Evolutionary conservation across 2,329 filamentous ascomycete species (phyloP).

Genomic region (Hypoxylon sp.): DNA sequence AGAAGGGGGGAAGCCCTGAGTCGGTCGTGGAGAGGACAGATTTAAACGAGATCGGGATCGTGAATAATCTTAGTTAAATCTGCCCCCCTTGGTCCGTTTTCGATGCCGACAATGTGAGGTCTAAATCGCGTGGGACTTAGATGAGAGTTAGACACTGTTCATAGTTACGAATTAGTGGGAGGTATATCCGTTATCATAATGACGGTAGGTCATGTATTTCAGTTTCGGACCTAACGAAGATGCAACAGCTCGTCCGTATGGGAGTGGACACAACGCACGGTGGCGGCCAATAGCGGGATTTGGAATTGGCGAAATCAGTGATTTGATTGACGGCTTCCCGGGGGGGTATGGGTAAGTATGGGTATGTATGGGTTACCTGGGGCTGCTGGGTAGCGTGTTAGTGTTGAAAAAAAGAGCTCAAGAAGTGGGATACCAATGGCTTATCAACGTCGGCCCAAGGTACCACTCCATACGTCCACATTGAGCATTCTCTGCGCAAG

Average conservation of each 20-base stretch:
- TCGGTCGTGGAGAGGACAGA: conserved; percentile 34
- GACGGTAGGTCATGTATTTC: conserved; percentile 36
- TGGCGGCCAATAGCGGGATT: conserved; percentile 38
- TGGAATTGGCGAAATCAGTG: conserved; percentile 37
- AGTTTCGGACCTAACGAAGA: conserved; percentile 35
- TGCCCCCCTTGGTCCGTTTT: conserved; percentile 11
- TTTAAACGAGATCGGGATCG: conserved; percentile 36
- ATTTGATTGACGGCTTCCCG: conserved; percentile 33
- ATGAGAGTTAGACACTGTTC: conserved; percentile 12
- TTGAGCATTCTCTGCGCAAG: conserved; percentile 5
- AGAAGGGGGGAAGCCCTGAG: conserved; percentile 22
- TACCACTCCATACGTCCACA: conserved; percentile 2
- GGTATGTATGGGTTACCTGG: not conserved
- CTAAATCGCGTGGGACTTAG: conserved; percentile 15
- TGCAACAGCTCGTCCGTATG: conserved; percentile 29
- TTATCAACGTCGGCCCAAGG: conserved; percentile 23
- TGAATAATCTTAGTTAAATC: conserved; percentile 24
- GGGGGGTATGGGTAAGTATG: too few relatives aligned
- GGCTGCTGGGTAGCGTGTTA: conserved; percentile 3
- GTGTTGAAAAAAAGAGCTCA: conserved; percentile 1
- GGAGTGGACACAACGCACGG: conserved; percentile 24
- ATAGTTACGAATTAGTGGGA: conserved; percentile 18
- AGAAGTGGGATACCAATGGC: conserved; percentile 15
- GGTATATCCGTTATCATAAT: conserved; percentile 40
- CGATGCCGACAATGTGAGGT: conserved; percentile 7